These are phyloP conservation scores for Cladorrhinum sp. DNA, from an alignment of 2,329 filamentous ascomycete genomes.

Conservation along the genomic window DNA sequence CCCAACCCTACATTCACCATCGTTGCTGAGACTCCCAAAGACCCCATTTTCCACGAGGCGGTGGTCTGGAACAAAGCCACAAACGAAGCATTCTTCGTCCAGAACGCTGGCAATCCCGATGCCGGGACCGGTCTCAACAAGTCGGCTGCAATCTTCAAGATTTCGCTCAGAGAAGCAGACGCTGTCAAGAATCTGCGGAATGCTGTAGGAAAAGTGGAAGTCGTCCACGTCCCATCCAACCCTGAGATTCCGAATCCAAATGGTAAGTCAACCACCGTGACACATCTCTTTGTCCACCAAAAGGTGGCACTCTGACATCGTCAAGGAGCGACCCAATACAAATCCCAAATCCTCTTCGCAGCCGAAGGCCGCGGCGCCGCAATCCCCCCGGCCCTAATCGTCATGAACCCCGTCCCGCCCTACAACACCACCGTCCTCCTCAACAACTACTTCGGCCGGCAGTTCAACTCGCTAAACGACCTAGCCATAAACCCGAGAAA, in stretches of 20 bases:
- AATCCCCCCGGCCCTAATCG: slow-evolving; percentile 38
- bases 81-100: slow-evolving; percentile 53
- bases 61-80: slow-evolving; percentile 50
- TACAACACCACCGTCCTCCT: slow-evolving; percentile 54
- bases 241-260: slow-evolving; percentile 50
- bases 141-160: slow-evolving; percentile 49
- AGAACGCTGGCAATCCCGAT: slow-evolving; percentile 46
- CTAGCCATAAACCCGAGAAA: slow-evolving; percentile 51
- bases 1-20: slow-evolving; percentile 47
- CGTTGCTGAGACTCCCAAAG: slow-evolving; percentile 41
- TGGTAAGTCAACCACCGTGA: slow-evolving; percentile 36
- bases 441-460: slow-evolving; percentile 58
- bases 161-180: slow-evolving; percentile 37
- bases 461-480: slow-evolving; percentile 61
- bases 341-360: slow-evolving; percentile 46
- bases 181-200: slow-evolving; percentile 37
- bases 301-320: neutral
- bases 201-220: slow-evolving; percentile 37
- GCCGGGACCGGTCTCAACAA: slow-evolving; percentile 51
- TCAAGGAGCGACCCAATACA: slow-evolving; percentile 48
- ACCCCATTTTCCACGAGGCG: slow-evolving; percentile 54
- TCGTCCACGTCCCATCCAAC: slow-evolving; percentile 35
- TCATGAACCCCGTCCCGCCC: slow-evolving; percentile 44
- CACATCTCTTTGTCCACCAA: neutral
- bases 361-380: slow-evolving; percentile 48